Evolutionary conservation across 2,329 filamentous ascomycete genomes (phyloP).

Genomic region (Talaromyces sp.): DNA sequence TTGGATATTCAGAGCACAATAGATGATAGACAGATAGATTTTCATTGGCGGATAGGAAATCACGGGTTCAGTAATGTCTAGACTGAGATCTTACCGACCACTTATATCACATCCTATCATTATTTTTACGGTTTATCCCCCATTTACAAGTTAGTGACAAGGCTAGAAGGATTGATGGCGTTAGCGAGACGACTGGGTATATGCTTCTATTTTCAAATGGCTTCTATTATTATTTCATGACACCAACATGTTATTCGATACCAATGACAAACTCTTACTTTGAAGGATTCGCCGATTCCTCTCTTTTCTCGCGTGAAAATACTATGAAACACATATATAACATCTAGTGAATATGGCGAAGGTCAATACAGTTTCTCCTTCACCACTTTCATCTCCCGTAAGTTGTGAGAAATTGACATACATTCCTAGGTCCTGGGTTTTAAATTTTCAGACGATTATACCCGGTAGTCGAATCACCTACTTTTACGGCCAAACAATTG

Average conservation of each 20-base stretch:
- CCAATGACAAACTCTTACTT: neutral
- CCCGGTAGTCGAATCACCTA: neutral
- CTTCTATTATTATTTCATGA: neutral
- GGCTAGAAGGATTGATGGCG: neutral
- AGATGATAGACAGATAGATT: constrained; percentile 5
- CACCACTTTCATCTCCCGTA: neutral
- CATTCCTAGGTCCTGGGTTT: neutral
- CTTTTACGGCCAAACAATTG: neutral
- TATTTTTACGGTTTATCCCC: neutral
- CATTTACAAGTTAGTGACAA: neutral
- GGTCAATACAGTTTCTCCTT: neutral
- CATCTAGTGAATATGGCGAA: neutral
- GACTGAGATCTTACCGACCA: neutral
- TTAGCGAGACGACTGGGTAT: neutral
- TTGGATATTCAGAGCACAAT: neutral
- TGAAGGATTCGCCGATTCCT: no score
- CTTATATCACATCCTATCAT: neutral
- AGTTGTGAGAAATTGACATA: neutral
- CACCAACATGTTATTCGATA: neutral
- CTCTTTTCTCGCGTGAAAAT: neutral
- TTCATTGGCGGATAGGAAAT: neutral
- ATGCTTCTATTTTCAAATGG: neutral
- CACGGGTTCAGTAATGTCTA: neutral
- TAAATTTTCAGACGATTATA: neutral
- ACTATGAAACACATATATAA: neutral